These are phyloP conservation scores for Groenewaldozyma auringiensis DNA, from an alignment of 1,139 yeast species.

Conservation along the genomic window DNA sequence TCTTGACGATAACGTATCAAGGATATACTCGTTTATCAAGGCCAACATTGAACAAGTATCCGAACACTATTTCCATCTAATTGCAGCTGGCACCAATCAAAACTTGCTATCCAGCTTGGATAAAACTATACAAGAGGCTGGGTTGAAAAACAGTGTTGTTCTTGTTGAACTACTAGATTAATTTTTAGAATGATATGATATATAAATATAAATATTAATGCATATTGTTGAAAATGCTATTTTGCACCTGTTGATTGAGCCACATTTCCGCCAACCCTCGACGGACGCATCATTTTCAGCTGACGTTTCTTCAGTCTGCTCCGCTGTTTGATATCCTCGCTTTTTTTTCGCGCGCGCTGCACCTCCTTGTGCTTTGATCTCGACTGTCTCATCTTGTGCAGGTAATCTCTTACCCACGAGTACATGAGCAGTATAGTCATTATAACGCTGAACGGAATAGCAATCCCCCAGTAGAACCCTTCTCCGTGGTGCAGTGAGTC, in stretches of 20 bases:
- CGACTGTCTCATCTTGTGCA: constrained; percentile 11
- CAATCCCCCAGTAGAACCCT: constrained; percentile 44
- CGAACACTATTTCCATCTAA: constrained; percentile 47
- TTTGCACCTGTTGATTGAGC: too few relatives aligned
- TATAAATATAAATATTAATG: too few relatives aligned
- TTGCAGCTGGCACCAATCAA: constrained; percentile 45
- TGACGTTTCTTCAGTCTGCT: constrained; percentile 6
- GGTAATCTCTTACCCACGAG: constrained; percentile 19
- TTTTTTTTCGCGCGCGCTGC: not conserved
- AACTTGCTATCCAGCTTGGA: constrained; percentile 57
- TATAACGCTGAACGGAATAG: constrained; percentile 42
- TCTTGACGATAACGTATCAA: constrained; percentile 48
- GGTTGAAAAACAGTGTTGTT: constrained; percentile 73
- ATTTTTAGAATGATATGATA: not conserved
- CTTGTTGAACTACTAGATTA: constrained; percentile 49
- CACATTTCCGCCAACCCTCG: too few relatives aligned
- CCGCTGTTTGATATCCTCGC: constrained; percentile 2
- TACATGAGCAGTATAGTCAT: constrained; percentile 29
- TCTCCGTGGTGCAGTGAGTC: constrained; percentile 39
- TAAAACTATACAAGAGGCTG: constrained; percentile 61
- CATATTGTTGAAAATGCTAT: too few relatives aligned
- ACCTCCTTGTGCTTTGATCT: constrained; percentile 2
- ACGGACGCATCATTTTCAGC: constrained; percentile 1
- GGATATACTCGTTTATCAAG: constrained; percentile 54
- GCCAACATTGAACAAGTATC: constrained; percentile 45